Evolutionary conservation across 805 yeast species (phyloP).

Genomic region (Kodamaea leandrae): DNA sequence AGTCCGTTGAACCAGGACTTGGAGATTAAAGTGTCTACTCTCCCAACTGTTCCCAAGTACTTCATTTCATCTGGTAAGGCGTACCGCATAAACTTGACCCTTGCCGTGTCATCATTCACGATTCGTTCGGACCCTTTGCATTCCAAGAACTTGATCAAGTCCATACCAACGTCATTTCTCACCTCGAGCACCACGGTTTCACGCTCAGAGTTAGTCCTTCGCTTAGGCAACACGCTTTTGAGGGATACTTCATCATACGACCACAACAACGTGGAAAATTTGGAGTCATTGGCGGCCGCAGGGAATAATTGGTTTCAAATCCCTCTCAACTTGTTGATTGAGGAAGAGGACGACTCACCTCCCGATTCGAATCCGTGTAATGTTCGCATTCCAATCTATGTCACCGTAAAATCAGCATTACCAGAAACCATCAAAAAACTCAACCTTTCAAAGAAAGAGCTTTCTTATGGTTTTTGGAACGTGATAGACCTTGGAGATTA

Average conservation of each 20-base stretch:
- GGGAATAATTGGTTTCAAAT: conserved; percentile 36
- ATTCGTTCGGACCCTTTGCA: conserved; percentile 19
- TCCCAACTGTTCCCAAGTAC: conserved; percentile 18
- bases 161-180: conserved; percentile 35
- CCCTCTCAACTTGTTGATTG: conserved; percentile 24
- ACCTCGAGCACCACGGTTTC: conserved; percentile 28
- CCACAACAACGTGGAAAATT: conserved; percentile 8
- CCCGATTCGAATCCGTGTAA: not conserved
- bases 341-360: conserved; percentile 1
- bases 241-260: conserved; percentile 3
- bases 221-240: conserved; percentile 18
- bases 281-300: conserved; percentile 18
- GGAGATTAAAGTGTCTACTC: conserved; percentile 23
- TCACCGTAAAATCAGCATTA: conserved; percentile 24
- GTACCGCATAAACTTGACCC: conserved; percentile 14
- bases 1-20: conserved; percentile 29
- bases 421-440: conserved; percentile 21
- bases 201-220: conserved; percentile 29
- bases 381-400: conserved; percentile 29
- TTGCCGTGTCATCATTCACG: conserved; percentile 26
- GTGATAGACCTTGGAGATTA: conserved; percentile 14
- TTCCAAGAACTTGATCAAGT: conserved; percentile 24
- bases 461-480: conserved; percentile 29
- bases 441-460: conserved; percentile 15
- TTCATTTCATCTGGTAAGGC: conserved; percentile 11